phyloP scores from a whole-genome alignment of 2,329 filamentous ascomycete genomes.

The Cladosporium austrohemisphaericum region DNA sequence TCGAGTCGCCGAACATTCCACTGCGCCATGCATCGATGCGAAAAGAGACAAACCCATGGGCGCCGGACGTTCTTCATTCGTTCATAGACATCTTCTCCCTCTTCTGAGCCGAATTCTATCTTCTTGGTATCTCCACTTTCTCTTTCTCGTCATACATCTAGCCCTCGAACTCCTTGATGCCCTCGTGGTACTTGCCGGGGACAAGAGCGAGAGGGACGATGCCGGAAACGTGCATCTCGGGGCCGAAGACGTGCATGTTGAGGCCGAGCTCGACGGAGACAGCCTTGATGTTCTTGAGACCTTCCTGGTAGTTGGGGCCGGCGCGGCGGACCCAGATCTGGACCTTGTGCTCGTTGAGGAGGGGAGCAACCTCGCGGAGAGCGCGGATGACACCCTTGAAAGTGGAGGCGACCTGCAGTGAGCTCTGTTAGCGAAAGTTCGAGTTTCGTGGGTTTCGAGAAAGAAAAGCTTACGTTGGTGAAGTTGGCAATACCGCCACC shows the following conservation, averaged over 20 bases:
- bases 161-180: slow-evolving; percentile 59
- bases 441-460: neutral
- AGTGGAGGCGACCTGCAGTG: slow-evolving; percentile 70
- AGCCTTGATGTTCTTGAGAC: slow-evolving; percentile 99
- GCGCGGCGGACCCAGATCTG: slow-evolving; percentile 93
- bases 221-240: slow-evolving; percentile 84
- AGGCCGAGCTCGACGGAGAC: slow-evolving; percentile 91
- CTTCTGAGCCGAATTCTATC: neutral
- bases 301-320: slow-evolving; percentile 98
- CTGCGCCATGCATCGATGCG: slow-evolving; percentile 6
- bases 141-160: slow-evolving; percentile 28
- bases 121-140: neutral
- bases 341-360: slow-evolving; percentile 91
- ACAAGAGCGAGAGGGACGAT: slow-evolving; percentile 88
- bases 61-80: slow-evolving; percentile 9
- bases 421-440: slow-evolving; percentile 21
- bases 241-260: slow-evolving; percentile 86
- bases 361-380: slow-evolving; percentile 79
- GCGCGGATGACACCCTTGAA: slow-evolving; percentile 99
- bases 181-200: slow-evolving; percentile 54
- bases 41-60: slow-evolving; percentile 2
- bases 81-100: neutral
- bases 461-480: slow-evolving; percentile 67
- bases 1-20: neutral
- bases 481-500: slow-evolving; percentile 99